Evolutionary conservation across 73 alveolate species (phyloP), one percentile per base, ranked within the genome.

Genomic region (Symbiodinium natans): DNA sequence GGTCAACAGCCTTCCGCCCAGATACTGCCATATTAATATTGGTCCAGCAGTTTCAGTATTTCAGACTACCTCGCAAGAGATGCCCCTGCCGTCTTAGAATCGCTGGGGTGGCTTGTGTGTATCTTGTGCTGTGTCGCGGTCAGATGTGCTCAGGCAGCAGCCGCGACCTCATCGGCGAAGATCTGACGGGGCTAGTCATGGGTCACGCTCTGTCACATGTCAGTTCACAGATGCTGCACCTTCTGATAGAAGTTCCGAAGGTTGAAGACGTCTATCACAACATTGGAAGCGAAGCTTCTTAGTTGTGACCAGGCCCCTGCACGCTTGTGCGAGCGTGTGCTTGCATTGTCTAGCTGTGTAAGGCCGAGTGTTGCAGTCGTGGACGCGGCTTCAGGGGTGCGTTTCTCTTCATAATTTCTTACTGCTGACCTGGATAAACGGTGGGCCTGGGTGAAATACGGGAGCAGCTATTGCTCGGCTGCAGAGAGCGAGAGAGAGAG

Each of bases 221-320:
- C 71, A 52, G 71, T 52, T 21, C 17, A 52, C 71, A 29, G 71
- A 52, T 27, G 68, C 68, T 21, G 27, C 71, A 0, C 59, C 59
- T 29, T 52, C 29, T 27, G 71, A 52, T 21, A 21, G 71, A 29
- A 23, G 23, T 29, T 4, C 71, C 4, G 80, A 34, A 90, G 97
- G 89, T 33, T 90, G 41, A 90, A 90, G 88, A 42, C 97, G 6
- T 38, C 80, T 11, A 42, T 90, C 56, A 85, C 77, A 19, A 33
- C 88, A 19, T 63, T 90, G 82, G 97, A 90, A 31, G 83, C 42
- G 38, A 90, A 90, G 36, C 48, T 90, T 7, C 38, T 73, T 25
- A 39, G 40, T 39, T 90, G 87, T 59, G 97, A 90, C 39, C 97
- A 90, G 97, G 97, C 52, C 25, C 19, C 59, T 46, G 21, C n/a